These are phyloP conservation scores for Syncephalastrum racemosum DNA, from an alignment of 371 early-diverging fungal genomes.

Conservation along the genomic window DNA sequence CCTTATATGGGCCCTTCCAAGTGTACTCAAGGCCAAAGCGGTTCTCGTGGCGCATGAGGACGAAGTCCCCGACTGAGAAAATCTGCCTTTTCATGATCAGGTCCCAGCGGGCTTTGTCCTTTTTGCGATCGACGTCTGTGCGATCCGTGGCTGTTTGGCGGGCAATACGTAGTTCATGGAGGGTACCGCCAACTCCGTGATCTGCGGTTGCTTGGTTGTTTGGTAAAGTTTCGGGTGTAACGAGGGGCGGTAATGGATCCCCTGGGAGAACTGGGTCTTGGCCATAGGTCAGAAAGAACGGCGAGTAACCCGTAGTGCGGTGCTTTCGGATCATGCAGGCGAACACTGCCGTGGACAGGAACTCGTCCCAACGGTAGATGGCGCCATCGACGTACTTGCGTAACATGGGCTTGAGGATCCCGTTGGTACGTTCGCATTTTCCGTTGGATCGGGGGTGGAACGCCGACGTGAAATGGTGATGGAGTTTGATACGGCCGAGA, in stretches of 20 bases:
- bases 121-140: no score
- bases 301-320: conserved; percentile 12
- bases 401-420: conserved; percentile 15
- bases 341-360: conserved; percentile 16
- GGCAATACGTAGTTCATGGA: no score
- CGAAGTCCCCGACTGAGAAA: conserved; percentile 16
- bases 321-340: conserved; percentile 18
- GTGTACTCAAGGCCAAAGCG: conserved; percentile 8
- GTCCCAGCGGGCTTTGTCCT: conserved; percentile 27
- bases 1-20: conserved; percentile 13
- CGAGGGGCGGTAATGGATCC: conserved; percentile 5
- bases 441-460: conserved; percentile 23
- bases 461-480: conserved; percentile 23
- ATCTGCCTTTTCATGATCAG: conserved; percentile 3
- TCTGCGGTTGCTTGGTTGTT: no score
- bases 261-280: conserved; percentile 19
- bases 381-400: conserved; percentile 13
- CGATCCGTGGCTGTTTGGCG: no score
- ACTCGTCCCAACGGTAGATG: conserved; percentile 15
- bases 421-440: no score
- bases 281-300: conserved; percentile 20
- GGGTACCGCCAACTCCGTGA: no score
- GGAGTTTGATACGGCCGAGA: not conserved
- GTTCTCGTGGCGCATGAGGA: conserved; percentile 12
- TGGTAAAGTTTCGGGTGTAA: no score